Evolutionary conservation across 2,329 filamentous ascomycete genomes (phyloP), one percentile per base, ranked within the genome.

Genomic region (Emergomyces orientalis): DNA sequence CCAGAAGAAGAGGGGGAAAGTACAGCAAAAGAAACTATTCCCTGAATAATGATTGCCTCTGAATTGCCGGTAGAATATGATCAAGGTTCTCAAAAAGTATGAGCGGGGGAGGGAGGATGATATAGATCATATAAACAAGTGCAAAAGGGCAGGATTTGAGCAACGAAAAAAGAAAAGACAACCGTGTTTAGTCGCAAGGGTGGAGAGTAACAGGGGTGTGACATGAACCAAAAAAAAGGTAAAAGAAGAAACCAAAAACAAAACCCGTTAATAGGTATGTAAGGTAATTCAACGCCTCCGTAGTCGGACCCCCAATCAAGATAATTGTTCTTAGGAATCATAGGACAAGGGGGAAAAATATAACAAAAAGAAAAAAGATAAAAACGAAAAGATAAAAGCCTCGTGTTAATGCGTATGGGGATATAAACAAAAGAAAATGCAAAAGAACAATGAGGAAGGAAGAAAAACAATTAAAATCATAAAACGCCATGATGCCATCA

Each of bases 151-250:
- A 41, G 39, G 14, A 14, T 41, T 14, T 41, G 4, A 41, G 13
- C 64, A 54, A 32, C 27, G 60, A 60, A 60, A 41, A 39, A 60
- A 52, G 65, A 61, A n/a, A 17, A 30, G 63, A 52, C 52, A 49
- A 41, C 54, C 64, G 63, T 63, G 63, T 60, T 62, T 45, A 59
- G 55, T 59, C 62, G 64, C 65, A 61, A 58, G 62, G 59, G 61
- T 63, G 63, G 67, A 63, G 65, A 62, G 64, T 63, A 27, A 17
- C 55, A 41, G 27, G 49, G 37, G 55, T 45, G 60, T 62, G 62
- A 64, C 30, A 25, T 52, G 49, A 66, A 63, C 56, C 52, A 61
- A 64, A 66, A 22, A 61, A 62, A 58, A 39, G 49, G n/a, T 62
- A 62, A 64, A 30, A 52, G 11, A 3, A 52, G 34, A 37, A 5